These are phyloP conservation scores for Carex myosuroides DNA, from an alignment of 176 grass and related monocot species.

Conservation along the genomic window DNA sequence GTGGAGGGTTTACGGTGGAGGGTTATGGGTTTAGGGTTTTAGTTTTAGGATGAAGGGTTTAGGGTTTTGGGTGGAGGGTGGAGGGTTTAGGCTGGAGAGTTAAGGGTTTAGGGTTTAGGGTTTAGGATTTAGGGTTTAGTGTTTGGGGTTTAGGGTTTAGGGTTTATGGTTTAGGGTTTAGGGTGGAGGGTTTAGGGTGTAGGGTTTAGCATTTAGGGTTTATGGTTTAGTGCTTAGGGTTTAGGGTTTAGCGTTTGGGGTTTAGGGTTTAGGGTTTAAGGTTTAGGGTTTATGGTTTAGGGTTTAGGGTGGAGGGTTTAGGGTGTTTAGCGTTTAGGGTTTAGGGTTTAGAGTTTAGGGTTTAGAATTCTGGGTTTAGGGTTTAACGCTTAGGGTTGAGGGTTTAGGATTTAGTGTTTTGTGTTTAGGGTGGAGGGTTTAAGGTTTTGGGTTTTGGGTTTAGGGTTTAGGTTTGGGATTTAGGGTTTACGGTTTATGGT, in stretches of 20 bases:
- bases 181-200: not conserved
- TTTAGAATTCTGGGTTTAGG: not conserved
- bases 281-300: not conserved
- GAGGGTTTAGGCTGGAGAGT: too few species aligned
- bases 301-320: not conserved
- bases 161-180: not conserved
- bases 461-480: not conserved
- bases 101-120: not conserved
- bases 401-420: too few species aligned
- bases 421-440: too few species aligned
- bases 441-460: too few species aligned
- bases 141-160: conserved; percentile 11
- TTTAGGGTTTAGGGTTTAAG: not conserved
- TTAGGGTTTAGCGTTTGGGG: not conserved
- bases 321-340: not conserved
- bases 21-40: too few species aligned
- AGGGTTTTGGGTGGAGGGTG: too few species aligned
- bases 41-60: too few species aligned
- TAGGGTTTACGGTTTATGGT: not conserved
- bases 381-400: not conserved
- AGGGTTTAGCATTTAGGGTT: not conserved
- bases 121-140: conserved; percentile 11
- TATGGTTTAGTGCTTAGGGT: not conserved
- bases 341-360: not conserved
- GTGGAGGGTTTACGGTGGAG: too few species aligned